These are phyloP conservation scores for Phyllostachys edulis DNA, from an alignment of 176 grass and related monocot genomes.

Conservation along the genomic window DNA sequence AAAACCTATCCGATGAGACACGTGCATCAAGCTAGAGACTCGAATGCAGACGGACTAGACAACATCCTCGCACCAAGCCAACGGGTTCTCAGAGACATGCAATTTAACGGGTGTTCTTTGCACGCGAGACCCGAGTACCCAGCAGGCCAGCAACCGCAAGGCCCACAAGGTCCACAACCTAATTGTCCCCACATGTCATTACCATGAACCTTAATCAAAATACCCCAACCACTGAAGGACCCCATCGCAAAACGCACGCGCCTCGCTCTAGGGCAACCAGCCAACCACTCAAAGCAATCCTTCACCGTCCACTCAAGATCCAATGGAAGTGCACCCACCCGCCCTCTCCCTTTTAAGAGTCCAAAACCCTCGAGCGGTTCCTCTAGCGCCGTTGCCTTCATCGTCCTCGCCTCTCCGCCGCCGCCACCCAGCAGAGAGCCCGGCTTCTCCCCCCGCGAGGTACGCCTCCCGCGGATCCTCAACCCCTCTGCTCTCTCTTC, in stretches of 20 bases:
- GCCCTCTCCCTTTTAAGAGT: background rate
- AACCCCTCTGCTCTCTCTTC: background rate
- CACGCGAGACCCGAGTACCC: too few relatives aligned
- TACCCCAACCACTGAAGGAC: background rate
- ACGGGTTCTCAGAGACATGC: too few relatives aligned
- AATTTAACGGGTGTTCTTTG: too few relatives aligned
- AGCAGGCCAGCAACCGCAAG: too few relatives aligned
- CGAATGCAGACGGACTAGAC: too few relatives aligned
- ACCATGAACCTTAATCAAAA: background rate
- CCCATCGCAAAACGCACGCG: background rate
- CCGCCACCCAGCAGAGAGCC: background rate
- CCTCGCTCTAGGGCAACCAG: constrained; percentile 13
- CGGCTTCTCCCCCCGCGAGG: background rate
- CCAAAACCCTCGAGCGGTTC: background rate
- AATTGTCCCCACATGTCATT: background rate
- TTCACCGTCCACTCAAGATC: background rate
- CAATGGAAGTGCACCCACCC: background rate
- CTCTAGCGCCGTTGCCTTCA: background rate
- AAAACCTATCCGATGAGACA: too few relatives aligned
- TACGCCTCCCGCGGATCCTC: background rate
- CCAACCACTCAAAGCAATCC: background rate
- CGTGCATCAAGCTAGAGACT: too few relatives aligned
- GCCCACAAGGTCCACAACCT: background rate
- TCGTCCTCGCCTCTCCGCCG: background rate
- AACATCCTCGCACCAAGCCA: too few relatives aligned